Evolutionary conservation across 768 basidiomycete genomes (phyloP).

Genomic region (Leucosporidium creatinivorum): DNA sequence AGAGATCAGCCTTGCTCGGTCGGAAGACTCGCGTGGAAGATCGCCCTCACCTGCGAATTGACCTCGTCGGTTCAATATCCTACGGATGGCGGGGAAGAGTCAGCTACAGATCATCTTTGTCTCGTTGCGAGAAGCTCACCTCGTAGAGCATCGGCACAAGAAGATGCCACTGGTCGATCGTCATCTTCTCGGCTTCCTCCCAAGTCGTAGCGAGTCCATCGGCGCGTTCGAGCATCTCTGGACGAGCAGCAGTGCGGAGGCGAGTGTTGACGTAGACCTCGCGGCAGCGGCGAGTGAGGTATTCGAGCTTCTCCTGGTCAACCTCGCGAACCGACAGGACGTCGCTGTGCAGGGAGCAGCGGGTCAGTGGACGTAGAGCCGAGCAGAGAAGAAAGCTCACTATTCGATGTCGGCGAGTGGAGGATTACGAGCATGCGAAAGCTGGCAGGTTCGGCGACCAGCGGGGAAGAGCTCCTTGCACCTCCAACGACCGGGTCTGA

Average conservation of each 20-base stretch:
- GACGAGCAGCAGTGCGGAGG: not conserved
- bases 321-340: slow-evolving; percentile 2
- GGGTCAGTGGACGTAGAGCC: not conserved
- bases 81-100: not conserved
- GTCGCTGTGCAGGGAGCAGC: not conserved
- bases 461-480: slow-evolving; percentile 15
- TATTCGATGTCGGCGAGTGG: slow-evolving; percentile 4
- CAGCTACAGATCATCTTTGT: not conserved
- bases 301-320: not conserved
- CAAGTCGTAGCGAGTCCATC: slow-evolving; percentile 13
- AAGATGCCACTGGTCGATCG: slow-evolving; percentile 14
- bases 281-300: slow-evolving; percentile 4
- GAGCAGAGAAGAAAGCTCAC: not conserved
- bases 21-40: too few relatives aligned
- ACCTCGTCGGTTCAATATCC: slow-evolving; percentile 1
- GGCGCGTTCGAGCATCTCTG: slow-evolving; percentile 15
- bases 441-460: slow-evolving; percentile 3
- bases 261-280: slow-evolving; percentile 11
- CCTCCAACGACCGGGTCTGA: slow-evolving; percentile 6
- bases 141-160: slow-evolving; percentile 1
- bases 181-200: slow-evolving; percentile 14
- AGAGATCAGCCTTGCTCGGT: too few relatives aligned
- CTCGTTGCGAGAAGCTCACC: not conserved
- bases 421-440: slow-evolving; percentile 15
- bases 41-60: too few relatives aligned